Evolutionary conservation across 768 basidiomycete genomes (phyloP).

Genomic region (Leccinum subgranulosum): DNA sequence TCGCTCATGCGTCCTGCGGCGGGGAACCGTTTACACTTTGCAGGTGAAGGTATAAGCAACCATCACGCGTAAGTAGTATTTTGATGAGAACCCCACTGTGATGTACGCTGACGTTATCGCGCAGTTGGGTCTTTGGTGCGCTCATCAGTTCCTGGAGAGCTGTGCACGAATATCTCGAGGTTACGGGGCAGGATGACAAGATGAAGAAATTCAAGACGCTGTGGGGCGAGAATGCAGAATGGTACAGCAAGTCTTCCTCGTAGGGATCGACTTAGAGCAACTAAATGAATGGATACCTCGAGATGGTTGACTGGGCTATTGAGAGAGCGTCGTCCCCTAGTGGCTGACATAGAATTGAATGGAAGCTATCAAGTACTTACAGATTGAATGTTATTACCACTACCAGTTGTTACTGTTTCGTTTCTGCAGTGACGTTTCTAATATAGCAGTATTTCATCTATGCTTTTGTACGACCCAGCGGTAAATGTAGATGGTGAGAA

Average conservation of each 20-base stretch:
- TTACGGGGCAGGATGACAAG: constrained; percentile 10
- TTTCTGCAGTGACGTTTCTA: no score
- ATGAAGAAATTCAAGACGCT: constrained; percentile 16
- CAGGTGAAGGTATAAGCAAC: constrained; percentile 26
- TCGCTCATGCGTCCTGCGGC: constrained; percentile 30
- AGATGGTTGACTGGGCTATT: no score
- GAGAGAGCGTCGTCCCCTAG: no score
- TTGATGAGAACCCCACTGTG: no score
- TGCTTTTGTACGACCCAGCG: constrained; percentile 1
- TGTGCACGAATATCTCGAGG: constrained; percentile 25
- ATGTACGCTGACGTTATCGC: background rate
- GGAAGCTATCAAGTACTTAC: no score
- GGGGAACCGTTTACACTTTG: constrained; percentile 7
- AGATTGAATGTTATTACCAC: no score
- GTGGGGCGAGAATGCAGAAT: constrained; percentile 33
- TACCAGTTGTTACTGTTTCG: no score
- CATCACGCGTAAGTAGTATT: constrained; percentile 32
- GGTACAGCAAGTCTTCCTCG: constrained; percentile 8
- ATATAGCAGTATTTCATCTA: no score
- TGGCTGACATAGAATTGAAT: no score
- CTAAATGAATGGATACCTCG: no score
- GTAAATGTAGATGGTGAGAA: background rate
- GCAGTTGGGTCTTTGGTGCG: constrained; percentile 38
- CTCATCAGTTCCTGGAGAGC: constrained; percentile 37
- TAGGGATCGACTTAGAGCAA: no score